Evolutionary conservation across 2,329 filamentous ascomycete species (phyloP), one percentile per base, ranked within the genome.

Genomic region (Onygena corvina): DNA sequence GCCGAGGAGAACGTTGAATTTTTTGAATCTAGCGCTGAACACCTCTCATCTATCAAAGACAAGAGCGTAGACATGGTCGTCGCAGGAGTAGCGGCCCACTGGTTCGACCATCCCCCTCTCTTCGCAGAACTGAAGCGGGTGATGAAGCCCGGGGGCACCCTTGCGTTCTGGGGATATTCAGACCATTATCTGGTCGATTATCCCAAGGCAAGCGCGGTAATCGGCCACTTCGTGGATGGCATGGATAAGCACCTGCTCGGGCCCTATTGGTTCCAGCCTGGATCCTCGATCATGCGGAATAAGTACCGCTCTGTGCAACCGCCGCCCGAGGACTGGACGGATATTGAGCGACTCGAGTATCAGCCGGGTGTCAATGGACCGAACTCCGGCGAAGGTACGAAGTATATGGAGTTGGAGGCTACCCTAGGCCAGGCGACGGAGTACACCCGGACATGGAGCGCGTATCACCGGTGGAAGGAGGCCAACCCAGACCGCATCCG

Each of bases 111-210:
- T 57, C 34, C 53, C 5, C 68, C 65, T 33, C 69, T 74, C 2
- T 83, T 77, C 75, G 70, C 70, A 0, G 73, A 77, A 57, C 60
- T 83, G 50, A 65, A 65, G 7, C 69, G 76, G 9, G 71, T 79
- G 5, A 64, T 81, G 34, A 69, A 73, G 45, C 60, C 62, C 1
- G 75, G 75, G 11, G 79, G 78, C 12, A 77, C 76, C 0, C 56
- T 83, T n/a, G 78, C 78, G 0, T 79, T 80, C 59, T 82, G 75
- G 76, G 79, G 78, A 1, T 83, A 83, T 62, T 79, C 77, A 57
- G 80, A 83, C 62, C 78, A 76, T 58, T 67, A 79, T 29, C 71
- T 83, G 47, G 63, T 79, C 12, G 72, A 75, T 18, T 71, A 71
- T 54, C 71, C 74, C 4, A 57, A 59, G 29, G 76, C 76, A 12